Conservation (phyloP, 768 basidiomycete species). For the Xerocomellus amylosporus region DNA sequence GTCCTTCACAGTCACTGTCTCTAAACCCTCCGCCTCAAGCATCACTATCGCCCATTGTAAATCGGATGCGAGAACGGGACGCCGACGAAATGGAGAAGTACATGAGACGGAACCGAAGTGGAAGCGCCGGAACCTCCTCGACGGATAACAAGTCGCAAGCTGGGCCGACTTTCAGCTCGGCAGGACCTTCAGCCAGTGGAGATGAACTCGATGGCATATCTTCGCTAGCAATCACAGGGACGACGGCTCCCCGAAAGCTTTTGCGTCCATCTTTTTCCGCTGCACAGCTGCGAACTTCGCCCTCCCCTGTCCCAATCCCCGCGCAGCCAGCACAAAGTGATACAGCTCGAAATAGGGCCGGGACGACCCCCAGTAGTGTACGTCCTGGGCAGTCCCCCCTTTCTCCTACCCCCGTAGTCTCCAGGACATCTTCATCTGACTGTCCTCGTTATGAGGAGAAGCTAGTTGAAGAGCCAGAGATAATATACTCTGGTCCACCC, state of each 20-base stretch:
- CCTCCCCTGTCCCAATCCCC: slow-evolving; percentile 36
- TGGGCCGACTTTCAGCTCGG: slow-evolving; percentile 46
- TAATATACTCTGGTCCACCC: slow-evolving; percentile 59
- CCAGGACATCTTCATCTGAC: slow-evolving; percentile 58
- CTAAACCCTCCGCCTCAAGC: slow-evolving; percentile 38
- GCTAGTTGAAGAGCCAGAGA: slow-evolving; percentile 46
- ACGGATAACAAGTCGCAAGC: slow-evolving; percentile 67
- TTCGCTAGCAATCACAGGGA: slow-evolving; percentile 46
- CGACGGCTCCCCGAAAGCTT: slow-evolving; percentile 54
- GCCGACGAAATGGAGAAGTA: slow-evolving; percentile 89
- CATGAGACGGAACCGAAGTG: slow-evolving; percentile 76
- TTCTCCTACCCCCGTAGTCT: slow-evolving; percentile 40
- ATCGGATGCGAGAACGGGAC: slow-evolving; percentile 77
- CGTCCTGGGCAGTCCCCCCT: slow-evolving; percentile 44
- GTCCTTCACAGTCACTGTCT: slow-evolving; percentile 34
- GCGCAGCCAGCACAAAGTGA: slow-evolving; percentile 42
- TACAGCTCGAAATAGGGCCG: slow-evolving; percentile 53
- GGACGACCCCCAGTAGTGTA: slow-evolving; percentile 57
- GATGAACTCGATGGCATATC: slow-evolving; percentile 53
- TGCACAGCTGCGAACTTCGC: slow-evolving; percentile 62
- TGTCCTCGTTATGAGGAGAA: slow-evolving; percentile 38
- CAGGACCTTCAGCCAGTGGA: slow-evolving; percentile 49
- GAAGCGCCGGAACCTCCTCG: slow-evolving; percentile 69
- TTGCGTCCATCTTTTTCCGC: slow-evolving; percentile 76
- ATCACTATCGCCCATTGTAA: slow-evolving; percentile 73